Evolutionary conservation across 1,139 yeast species (phyloP).

Genomic region (Protomyces pachydermus): DNA sequence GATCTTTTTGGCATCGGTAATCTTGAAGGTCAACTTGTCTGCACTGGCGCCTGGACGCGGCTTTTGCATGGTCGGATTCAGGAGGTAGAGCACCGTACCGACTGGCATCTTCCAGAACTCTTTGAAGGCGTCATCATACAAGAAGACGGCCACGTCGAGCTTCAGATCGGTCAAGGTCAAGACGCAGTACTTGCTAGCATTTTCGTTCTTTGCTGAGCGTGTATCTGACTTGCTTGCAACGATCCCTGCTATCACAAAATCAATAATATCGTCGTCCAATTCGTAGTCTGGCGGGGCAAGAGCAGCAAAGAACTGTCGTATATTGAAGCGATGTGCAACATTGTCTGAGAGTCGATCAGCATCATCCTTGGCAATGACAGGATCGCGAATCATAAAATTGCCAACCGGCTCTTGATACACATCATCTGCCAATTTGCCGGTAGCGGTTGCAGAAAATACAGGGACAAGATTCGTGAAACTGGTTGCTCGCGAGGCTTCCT

Average conservation of each 20-base stretch:
- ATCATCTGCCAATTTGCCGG: neutral
- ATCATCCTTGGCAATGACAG: constrained; percentile 43
- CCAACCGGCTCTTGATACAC: neutral
- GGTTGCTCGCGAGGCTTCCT: neutral
- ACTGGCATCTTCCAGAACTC: constrained; percentile 65
- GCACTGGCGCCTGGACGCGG: constrained; percentile 34
- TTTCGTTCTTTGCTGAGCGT: constrained; percentile 37
- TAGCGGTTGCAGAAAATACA: neutral
- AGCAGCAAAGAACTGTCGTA: constrained; percentile 58
- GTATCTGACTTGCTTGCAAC: constrained; percentile 56
- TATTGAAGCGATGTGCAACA: constrained; percentile 49
- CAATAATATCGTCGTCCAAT: constrained; percentile 60
- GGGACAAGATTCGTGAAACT: constrained; percentile 14
- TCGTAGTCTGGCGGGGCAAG: constrained; percentile 62
- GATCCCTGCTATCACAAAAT: constrained; percentile 72
- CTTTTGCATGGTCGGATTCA: constrained; percentile 64
- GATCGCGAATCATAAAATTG: neutral
- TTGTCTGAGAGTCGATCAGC: constrained; percentile 42
- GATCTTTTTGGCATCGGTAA: constrained; percentile 47
- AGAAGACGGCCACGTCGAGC: constrained; percentile 52
- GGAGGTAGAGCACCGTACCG: constrained; percentile 68
- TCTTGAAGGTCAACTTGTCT: constrained; percentile 58
- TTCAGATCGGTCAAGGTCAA: constrained; percentile 65
- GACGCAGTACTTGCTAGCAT: constrained; percentile 53
- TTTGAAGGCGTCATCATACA: constrained; percentile 65